phyloP scores from a whole-genome alignment of 306 rosid species.

The Psophocarpus tetragonolobus region DNA sequence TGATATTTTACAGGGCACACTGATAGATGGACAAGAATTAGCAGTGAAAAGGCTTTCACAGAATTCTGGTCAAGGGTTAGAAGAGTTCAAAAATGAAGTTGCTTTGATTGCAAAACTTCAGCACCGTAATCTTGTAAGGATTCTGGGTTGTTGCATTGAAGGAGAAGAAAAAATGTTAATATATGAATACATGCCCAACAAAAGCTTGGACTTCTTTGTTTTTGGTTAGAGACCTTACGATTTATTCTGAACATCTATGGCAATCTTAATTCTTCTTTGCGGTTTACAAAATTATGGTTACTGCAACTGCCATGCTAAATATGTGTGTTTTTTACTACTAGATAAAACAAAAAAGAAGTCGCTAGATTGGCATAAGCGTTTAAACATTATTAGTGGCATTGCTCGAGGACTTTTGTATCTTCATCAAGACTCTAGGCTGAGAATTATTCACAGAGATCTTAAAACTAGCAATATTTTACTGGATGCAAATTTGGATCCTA shows the following conservation, averaged over 20 bases:
- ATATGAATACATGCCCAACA: conserved; percentile 25
- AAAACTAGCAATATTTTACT: conserved; percentile 20
- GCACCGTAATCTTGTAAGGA: conserved; percentile 23
- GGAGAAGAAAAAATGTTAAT: conserved; percentile 20
- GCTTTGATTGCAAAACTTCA: conserved; percentile 2
- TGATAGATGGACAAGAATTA: not conserved
- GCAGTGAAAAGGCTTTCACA: conserved; percentile 1
- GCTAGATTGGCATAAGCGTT: not conserved
- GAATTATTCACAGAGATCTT: no score
- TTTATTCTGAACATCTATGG: not conserved
- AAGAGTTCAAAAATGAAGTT: conserved; percentile 17
- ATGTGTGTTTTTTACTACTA: not conserved
- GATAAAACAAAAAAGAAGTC: not conserved
- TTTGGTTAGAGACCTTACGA: not conserved
- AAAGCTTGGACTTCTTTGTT: conserved; percentile 21
- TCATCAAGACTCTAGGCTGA: conserved; percentile 28
- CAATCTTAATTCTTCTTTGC: not conserved
- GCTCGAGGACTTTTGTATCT: conserved; percentile 33
- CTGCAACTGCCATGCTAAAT: not conserved
- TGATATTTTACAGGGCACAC: not conserved
- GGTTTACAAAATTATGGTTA: not conserved
- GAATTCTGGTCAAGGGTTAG: not conserved
- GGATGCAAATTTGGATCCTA: not conserved
- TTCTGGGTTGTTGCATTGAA: conserved; percentile 23
- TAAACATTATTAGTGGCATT: conserved; percentile 22